Evolutionary conservation across 2,329 filamentous ascomycete species (phyloP), one percentile per base, ranked within the genome.

Genomic region (Sporothrix phasma): DNA sequence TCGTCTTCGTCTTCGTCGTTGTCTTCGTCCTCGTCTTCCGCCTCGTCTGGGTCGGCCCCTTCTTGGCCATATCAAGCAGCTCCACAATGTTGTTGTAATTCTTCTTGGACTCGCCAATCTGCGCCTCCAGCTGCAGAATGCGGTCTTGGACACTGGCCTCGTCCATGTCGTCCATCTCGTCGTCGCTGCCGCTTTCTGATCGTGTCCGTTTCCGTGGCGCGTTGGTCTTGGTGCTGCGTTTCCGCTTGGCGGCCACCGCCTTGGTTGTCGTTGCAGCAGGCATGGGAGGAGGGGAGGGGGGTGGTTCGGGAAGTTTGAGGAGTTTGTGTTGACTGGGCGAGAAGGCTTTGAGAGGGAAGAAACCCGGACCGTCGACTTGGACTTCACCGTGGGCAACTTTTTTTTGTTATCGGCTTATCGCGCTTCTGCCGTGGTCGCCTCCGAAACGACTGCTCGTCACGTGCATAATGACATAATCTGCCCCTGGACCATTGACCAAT

Each of bases 81-180:
- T 82, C 84, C 7, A 85, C 82, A 71, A 97, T 93, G 72, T 96
- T 91, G 79, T 96, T 96, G 80, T 95, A 96, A 76, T 96, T 84
- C 74, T 92, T 90, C 72, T 86, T 89, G 59, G 92, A 96, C 74
- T 94, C 87, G 67, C 92, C 77, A 63, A 97, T 92, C 64, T 89
- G 87, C 67, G 84, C 81, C 77, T 97, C 92, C 63, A 97, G 82
- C 62, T 84, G 77, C 47, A 93, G 76, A 65, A 96, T 89, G 67
- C 85, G 82, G 64, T 83, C 80, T 72, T 88, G 83, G 71, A 39
- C 29, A 62, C 79, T 79, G 67, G 78, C 76, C 54, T 76, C 75
- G 66, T 79, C 77, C 70, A 75, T 73, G 37, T 61, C 49, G 61
- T 70, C 75, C 73, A 61, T 80, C 78, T 78, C 77, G 60, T 76